Evolutionary conservation across 305 asterid genomes (phyloP).

Genomic region (Plantago lanceolata): DNA sequence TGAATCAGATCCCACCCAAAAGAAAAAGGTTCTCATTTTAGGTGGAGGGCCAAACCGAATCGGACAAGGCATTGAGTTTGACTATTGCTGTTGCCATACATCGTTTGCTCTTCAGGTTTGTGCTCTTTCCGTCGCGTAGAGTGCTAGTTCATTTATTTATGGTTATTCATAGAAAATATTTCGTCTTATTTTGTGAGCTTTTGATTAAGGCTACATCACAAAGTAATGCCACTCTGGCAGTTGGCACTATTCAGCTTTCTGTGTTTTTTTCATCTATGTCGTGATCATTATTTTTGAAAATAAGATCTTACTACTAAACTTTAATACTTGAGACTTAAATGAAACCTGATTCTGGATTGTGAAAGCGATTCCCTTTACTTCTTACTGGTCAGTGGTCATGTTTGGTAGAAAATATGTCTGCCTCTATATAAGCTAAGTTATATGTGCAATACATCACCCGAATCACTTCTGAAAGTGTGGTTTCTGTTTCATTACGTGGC

Average conservation of each 20-base stretch:
- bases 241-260: background rate
- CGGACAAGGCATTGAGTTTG: slow-evolving; percentile 98
- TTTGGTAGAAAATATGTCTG: too few species aligned
- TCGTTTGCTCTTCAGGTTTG: slow-evolving; percentile 94
- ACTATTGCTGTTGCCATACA: slow-evolving; percentile 94
- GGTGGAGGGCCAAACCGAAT: slow-evolving; percentile 98
- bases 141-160: slow-evolving; percentile 2
- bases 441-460: too few species aligned
- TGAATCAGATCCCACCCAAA: slow-evolving; percentile 76
- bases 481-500: too few species aligned
- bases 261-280: background rate
- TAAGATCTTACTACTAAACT: too few species aligned
- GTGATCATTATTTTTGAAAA: background rate
- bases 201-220: background rate
- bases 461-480: too few species aligned
- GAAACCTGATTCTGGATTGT: background rate
- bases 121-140: slow-evolving; percentile 21
- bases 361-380: too few species aligned
- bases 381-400: too few species aligned
- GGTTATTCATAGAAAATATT: too few species aligned
- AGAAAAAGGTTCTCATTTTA: slow-evolving; percentile 77
- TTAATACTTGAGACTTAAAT: background rate
- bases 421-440: too few species aligned
- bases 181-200: background rate
- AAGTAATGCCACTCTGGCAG: background rate